Evolutionary conservation across 176 grass and related monocot species (phyloP).

Genomic region (Avena sativa): DNA sequence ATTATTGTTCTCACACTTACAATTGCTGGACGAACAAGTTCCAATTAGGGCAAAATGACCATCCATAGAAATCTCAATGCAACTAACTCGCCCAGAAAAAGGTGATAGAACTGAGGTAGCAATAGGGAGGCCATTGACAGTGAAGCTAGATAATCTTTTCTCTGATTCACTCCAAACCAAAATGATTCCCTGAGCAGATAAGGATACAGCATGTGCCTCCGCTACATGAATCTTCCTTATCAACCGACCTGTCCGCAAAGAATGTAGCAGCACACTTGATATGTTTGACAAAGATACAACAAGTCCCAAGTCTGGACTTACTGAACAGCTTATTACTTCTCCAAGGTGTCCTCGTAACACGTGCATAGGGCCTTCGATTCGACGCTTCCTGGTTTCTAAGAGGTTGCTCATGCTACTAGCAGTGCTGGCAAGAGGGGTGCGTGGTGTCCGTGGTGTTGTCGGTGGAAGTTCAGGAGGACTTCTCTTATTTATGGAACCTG

Average conservation of each 20-base stretch:
- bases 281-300: slow-evolving; percentile 77
- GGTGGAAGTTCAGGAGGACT: slow-evolving; percentile 67
- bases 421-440: slow-evolving; percentile 64
- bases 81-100: slow-evolving; percentile 80
- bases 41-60: slow-evolving; percentile 85
- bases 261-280: slow-evolving; percentile 90
- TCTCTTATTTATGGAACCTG: slow-evolving; percentile 65
- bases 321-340: slow-evolving; percentile 78
- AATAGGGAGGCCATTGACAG: slow-evolving; percentile 88
- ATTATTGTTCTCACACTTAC: slow-evolving; percentile 51
- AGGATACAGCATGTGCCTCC: slow-evolving; percentile 65
- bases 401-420: slow-evolving; percentile 49
- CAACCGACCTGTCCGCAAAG: slow-evolving; percentile 82
- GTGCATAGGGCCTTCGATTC: slow-evolving; percentile 96
- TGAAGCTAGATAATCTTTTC: slow-evolving; percentile 90
- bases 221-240: slow-evolving; percentile 69
- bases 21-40: slow-evolving; percentile 54
- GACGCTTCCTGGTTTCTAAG: slow-evolving; percentile 60
- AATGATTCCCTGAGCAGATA: slow-evolving; percentile 91
- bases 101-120: slow-evolving; percentile 66
- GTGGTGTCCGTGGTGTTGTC: slow-evolving; percentile 57
- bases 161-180: slow-evolving; percentile 82
- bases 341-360: slow-evolving; percentile 94
- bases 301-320: slow-evolving; percentile 89
- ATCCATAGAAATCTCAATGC: slow-evolving; percentile 89